Evolutionary conservation across 139 green algal species (phyloP), one percentile per base, ranked within the genome.

Genomic region (Chlorella sp.): DNA sequence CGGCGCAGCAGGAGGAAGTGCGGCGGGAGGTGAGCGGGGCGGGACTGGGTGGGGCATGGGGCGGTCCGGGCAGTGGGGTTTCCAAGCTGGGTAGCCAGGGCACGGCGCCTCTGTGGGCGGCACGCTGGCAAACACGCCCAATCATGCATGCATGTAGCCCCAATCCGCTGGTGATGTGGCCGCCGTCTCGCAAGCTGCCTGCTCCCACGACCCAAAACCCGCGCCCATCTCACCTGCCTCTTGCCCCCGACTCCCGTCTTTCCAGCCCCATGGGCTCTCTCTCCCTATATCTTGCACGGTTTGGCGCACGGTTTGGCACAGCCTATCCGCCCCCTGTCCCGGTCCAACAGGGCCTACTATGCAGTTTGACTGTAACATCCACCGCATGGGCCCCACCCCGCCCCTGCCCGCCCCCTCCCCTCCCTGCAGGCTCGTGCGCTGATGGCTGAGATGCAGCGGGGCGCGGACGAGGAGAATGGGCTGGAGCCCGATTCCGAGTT

Each of bases 1-100:
- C 81, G 18, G 81, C 81, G 81, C 81, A 86, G 53, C 81, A 86
- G 81, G 81, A 86, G 81, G 81, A 86, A 36, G 81, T 86, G 40
- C 81, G 81, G 81, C 60, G 81, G 18, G 81, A 86, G 81, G 81
- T 86, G 81, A 42, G 81, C 16, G 18, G 34, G 40, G 0, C 26
- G 26, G 24, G 18, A 34, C 34, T 1, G 11, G 34, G 75, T 34
- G 22, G 34, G 19, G 32, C 30, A 57, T 57, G 7, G 48, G 48
- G 48, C 48, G 9, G n/a, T n/a, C n/a, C n/a, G n/a, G n/a, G n/a
- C n/a, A n/a, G n/a, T n/a, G n/a, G n/a, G n/a, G n/a, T n/a, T n/a
- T n/a, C n/a, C n/a, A n/a, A n/a, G n/a, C n/a, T n/a, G n/a, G n/a
- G n/a, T n/a, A n/a, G n/a, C n/a, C n/a, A n/a, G n/a, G n/a, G n/a